These are phyloP conservation scores for Saturnispora zaruensis DNA, from an alignment of 805 yeast genomes.

Conservation along the genomic window DNA sequence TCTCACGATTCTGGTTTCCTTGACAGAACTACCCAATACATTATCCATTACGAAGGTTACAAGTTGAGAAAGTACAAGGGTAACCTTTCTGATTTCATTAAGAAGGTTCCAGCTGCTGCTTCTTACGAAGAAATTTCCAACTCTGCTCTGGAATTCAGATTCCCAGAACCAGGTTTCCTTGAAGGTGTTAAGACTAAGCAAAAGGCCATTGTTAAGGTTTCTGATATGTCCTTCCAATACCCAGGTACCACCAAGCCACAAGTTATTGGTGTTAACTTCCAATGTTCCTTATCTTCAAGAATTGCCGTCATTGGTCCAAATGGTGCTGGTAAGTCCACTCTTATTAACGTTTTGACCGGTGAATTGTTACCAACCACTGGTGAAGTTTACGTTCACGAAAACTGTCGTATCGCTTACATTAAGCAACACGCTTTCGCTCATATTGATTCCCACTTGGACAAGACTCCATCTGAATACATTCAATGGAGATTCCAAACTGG, in stretches of 20 bases:
- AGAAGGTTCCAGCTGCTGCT: conserved; percentile 98
- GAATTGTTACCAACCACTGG: conserved; percentile 96
- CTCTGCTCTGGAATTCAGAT: conserved; percentile 89
- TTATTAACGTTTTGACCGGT: conserved; percentile 98
- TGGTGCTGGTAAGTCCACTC: conserved; percentile 99
- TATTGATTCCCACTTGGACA: conserved; percentile 96
- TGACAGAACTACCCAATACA: conserved; percentile 95
- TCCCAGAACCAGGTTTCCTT: conserved; percentile 99
- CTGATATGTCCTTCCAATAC: conserved; percentile 97
- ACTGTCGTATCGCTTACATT: conserved; percentile 99
- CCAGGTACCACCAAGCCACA: conserved; percentile 98
- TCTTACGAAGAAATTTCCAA: conserved; percentile 98
- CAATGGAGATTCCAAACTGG: conserved; percentile 99
- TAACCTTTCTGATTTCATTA: conserved; percentile 97
- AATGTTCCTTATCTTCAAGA: conserved; percentile 98
- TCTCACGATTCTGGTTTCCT: conserved; percentile 99
- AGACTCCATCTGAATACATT: conserved; percentile 99
- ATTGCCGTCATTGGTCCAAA: conserved; percentile 99
- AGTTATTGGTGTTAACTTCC: conserved; percentile 86
- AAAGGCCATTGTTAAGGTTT: conserved; percentile 98
- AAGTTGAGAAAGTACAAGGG: conserved; percentile 99
- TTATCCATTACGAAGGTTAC: conserved; percentile 99
- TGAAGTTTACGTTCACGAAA: conserved; percentile 99
- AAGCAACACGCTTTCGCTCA: conserved; percentile 99
- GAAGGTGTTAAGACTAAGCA: conserved; percentile 99